These are phyloP conservation scores for Candolleomyces efflorescens DNA, from an alignment of 768 basidiomycete species.

Conservation along the genomic window DNA sequence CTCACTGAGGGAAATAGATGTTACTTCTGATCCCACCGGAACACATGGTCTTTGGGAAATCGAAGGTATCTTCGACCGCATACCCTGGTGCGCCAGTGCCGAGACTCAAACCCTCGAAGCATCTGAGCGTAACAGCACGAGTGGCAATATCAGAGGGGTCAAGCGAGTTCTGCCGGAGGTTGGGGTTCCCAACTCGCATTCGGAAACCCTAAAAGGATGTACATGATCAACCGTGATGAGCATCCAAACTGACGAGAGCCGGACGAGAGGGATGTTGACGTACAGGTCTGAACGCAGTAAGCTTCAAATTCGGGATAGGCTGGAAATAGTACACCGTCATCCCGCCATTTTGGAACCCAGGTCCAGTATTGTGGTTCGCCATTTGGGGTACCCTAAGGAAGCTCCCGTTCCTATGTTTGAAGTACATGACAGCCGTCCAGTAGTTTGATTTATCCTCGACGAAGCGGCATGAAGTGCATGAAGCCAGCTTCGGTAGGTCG, in stretches of 20 bases:
- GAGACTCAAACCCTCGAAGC: conserved; percentile 1
- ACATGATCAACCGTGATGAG: background rate
- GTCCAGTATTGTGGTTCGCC: conserved; percentile 9
- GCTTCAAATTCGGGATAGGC: background rate
- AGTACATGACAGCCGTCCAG: conserved; percentile 14
- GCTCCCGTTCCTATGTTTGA: conserved; percentile 12
- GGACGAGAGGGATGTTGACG: background rate
- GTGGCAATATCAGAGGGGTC: background rate
- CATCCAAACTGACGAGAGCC: background rate
- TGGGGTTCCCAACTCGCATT: conserved; percentile 1
- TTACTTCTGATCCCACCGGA: background rate
- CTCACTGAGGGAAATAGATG: conserved; percentile 3
- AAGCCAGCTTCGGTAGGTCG: conserved; percentile 9
- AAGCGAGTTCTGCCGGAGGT: background rate
- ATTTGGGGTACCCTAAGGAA: conserved; percentile 8
- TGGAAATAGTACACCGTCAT: conserved; percentile 11
- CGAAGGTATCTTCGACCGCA: background rate
- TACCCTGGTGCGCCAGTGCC: background rate
- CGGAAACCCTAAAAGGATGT: background rate
- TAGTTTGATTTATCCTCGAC: conserved; percentile 13
- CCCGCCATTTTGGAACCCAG: conserved; percentile 4
- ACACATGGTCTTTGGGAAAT: background rate
- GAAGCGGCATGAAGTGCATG: conserved; percentile 13
- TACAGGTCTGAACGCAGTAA: background rate
- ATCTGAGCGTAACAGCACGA: background rate